Base-by-base conservation (phyloP, 164 flowering plant genomes). In the Taxillus chinensis region DNA sequence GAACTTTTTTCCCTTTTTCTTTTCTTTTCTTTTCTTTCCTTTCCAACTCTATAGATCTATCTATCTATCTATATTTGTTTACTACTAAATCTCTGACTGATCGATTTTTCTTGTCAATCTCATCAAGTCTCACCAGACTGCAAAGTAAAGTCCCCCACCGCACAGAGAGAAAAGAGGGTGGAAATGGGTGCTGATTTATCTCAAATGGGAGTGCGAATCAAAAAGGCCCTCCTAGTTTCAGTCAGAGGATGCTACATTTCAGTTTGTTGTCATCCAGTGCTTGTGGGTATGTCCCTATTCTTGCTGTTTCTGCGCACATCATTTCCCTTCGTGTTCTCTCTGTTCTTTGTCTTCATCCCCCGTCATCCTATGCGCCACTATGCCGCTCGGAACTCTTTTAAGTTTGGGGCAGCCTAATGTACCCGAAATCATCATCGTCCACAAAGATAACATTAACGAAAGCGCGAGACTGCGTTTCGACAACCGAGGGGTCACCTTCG, bases 351-450 rank as follows among this genome's bases (percentile, higher is more conserved):
- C 91, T 74, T 79, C 87, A 37, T 91, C 90, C 41, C 97, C 99
- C 74, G 86, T 95, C 67, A 70, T 95, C 70, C 74, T 89, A 41
- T 89, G 90, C 65, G 86, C 99, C 65, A 87, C 89, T 74, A 68
- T 82, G 76, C 79, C 91, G 71, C 95, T 95, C 69, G 99, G 96
- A 16, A 80, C 87, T 61, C 83, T 95, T 39, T 79, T 95, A 80
- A 91, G 92, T 78, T 86, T 77, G 62, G 99, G 99, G 45, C 71
- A 86, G 45, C 78, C 84, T 0, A 71, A 80, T 60, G 72, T 83
- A 55, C 89, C 92, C 5, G 82, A 90, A 67, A 65, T 86, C 54
- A 86, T 83, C 0, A 71, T 80, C 61, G 72, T 83, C 51, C 89
- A 90, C 5, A 81, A 82, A 53, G 71, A 71, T 46, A 82, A 79